Evolutionary conservation across 495 filamentous ascomycete genomes (phyloP), one percentile per base, ranked within the genome.

Genomic region (Hypoxylon trugodes): DNA sequence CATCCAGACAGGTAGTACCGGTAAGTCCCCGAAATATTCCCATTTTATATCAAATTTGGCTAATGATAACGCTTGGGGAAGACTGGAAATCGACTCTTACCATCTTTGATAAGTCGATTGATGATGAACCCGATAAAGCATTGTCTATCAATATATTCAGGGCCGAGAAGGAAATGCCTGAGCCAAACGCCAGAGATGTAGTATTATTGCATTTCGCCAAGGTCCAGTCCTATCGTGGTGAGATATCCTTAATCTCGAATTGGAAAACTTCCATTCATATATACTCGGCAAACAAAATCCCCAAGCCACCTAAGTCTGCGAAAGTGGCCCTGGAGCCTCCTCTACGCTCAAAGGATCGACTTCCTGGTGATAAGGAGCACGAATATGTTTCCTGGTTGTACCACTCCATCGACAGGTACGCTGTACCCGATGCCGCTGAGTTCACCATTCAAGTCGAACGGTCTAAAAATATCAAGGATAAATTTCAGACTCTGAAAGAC

Each of bases 401-500:
- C 58, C 70, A 78, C 49, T 53, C 69, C 6, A 65, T 76, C n/a
- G 72, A 77, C 35, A 79, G 80, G 36, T 52, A 72, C 1, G 56
- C 66, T 10, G 28, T 84, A 7, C 79, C 85, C 8, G 73, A 80
- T 6, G 66, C 74, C n/a, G 68, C 64, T 1, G 72, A 74, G 16
- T 87, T 86, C 66, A 71, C 77, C 45, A 73, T 69, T 22, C 68
- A 67, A 6, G 40, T 59, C 2, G 41, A 55, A 6, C 70, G 70
- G 60, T 82, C 81, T 5, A 47, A 69, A 9, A 79, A 78, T 50
- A 18, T 72, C 38, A 82, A 75, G 49, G 63, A 82, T 2, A 92
- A 89, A 51, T 89, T 89, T 61, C 73, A 77, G 28, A 78, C 89
- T 0, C 77, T 97, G 47, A 81, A 88, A 60, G 86, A 92, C 70